Evolutionary conservation across 1,139 yeast species (phyloP), one percentile per base, ranked within the genome.

Genomic region (Geotrichum europaeum): DNA sequence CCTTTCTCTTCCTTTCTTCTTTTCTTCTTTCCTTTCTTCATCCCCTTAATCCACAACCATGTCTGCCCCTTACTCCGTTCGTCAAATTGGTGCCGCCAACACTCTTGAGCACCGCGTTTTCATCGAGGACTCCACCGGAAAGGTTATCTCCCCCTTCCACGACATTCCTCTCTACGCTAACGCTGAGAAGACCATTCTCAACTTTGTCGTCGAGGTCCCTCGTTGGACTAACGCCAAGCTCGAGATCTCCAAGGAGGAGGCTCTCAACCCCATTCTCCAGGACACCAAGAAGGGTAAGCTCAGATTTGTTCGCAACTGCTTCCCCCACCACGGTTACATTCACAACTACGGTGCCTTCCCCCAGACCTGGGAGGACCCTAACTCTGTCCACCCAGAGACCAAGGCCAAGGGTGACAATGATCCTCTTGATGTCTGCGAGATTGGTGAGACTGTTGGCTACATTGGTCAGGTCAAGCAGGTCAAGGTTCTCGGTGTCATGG

Each of bases 281-380:
- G 96, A 90, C 74, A 81, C 85, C 67, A 90, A 89, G 79, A 87
- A 89, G 75, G 96, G 92, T 60, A 80, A 86, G 72, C 84, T 88
- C 64, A 81, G 97, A 74, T 90, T 84, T 68, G 96, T 90, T 52
- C 81, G 89, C 76, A 90, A 90, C 78, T 82, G 90, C 70, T 90
- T 89, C 83, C 97, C 97, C 50, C 87, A 84, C 76, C 90, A 88
- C 70, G 97, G 97, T 63, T 89, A 89, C 77, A 87, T 89, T 67
- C 96, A 88, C 78, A 90, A 89, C 79, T 90, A 90, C 72, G 97
- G 97, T 70, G 96, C 96, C 36, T 84, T 90, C 79, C 96, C 97
- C 60, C 96, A 89, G 76, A 90, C 97, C 40, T 90, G 96, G 96
- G 97, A 90, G 76, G 96, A 90, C 70, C 95, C 95, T 62, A 84